These are phyloP conservation scores for Plasmodium malariae DNA, from an alignment of 169 alveolate genomes.

Conservation along the genomic window DNA sequence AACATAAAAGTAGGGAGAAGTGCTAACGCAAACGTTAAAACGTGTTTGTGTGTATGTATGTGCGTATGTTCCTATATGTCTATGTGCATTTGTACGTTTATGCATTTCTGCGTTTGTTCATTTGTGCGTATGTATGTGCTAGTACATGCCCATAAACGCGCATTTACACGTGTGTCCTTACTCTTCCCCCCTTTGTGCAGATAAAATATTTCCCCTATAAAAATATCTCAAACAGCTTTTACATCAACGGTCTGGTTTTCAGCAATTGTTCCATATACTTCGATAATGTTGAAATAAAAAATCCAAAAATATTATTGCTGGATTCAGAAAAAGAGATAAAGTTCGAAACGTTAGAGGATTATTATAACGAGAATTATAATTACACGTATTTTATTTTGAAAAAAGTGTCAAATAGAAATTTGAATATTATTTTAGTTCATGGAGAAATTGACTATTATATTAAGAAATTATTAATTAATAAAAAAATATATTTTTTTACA, in stretches of 20 bases:
- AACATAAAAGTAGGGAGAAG: conserved; percentile 39
- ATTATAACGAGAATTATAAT: conserved; percentile 30
- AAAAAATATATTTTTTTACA: conserved; percentile 68
- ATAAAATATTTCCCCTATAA: conserved; percentile 68
- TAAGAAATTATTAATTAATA: conserved; percentile 56
- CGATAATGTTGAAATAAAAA: conserved; percentile 62
- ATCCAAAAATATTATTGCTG: conserved; percentile 57
- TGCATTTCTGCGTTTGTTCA: not conserved
- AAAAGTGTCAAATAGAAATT: conserved; percentile 22
- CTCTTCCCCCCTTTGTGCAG: not conserved
- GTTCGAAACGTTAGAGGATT: conserved; percentile 29
- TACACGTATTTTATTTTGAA: conserved; percentile 36
- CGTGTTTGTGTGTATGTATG: not conserved
- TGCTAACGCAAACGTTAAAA: not conserved
- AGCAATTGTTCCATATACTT: conserved; percentile 64
- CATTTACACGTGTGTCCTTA: too few relatives aligned
- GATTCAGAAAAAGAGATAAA: conserved; percentile 20
- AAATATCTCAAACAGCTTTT: conserved; percentile 41
- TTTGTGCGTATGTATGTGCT: not conserved
- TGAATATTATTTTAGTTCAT: conserved; percentile 56
- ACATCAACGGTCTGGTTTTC: conserved; percentile 60
- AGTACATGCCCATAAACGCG: too few relatives aligned
- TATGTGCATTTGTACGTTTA: not conserved
- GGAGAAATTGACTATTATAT: conserved; percentile 49
- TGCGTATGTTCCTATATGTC: not conserved